Conservation (phyloP, 2,329 filamentous ascomycete species). For the Colletotrichum brevisporum region DNA sequence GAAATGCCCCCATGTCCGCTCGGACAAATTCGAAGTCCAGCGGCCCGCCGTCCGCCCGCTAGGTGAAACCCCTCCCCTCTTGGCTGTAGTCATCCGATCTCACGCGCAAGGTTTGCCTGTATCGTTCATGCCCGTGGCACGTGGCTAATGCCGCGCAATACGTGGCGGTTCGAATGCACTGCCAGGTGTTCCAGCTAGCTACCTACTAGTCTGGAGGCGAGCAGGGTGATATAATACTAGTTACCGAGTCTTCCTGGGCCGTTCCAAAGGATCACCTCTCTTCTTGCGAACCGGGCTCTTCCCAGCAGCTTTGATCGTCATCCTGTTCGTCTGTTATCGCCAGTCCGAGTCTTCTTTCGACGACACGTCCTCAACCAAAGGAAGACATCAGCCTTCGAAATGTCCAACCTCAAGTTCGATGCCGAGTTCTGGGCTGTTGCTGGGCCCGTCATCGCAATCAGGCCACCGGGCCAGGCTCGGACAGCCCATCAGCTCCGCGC, state of each 20-base stretch:
- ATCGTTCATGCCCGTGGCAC: not conserved
- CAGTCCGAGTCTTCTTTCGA: not conserved
- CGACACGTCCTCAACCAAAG: not conserved
- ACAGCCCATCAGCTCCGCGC: slow-evolving; percentile 20
- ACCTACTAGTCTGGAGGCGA: too few relatives aligned
- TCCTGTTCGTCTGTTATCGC: not conserved
- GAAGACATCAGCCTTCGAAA: not conserved
- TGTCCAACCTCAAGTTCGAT: slow-evolving; percentile 31
- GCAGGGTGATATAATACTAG: not conserved
- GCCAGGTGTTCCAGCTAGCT: slow-evolving; percentile 4
- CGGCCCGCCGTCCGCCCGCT: slow-evolving; percentile 4
- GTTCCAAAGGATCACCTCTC: not conserved
- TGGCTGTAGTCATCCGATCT: slow-evolving; percentile 8
- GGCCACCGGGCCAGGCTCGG: slow-evolving; percentile 14
- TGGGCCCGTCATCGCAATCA: slow-evolving; percentile 26
- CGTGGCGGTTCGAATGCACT: not conserved
- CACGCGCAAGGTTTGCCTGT: not conserved
- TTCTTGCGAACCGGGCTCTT: not conserved
- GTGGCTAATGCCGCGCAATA: not conserved
- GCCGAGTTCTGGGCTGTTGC: slow-evolving; percentile 29
- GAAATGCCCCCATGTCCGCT: slow-evolving; percentile 10
- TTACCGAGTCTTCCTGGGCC: not conserved
- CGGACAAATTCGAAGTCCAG: slow-evolving; percentile 1
- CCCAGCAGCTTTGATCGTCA: not conserved
- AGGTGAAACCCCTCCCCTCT: slow-evolving; percentile 12